phyloP scores from a whole-genome alignment of 73 alveolate genomes.

The Uronychia setigera region DNA sequence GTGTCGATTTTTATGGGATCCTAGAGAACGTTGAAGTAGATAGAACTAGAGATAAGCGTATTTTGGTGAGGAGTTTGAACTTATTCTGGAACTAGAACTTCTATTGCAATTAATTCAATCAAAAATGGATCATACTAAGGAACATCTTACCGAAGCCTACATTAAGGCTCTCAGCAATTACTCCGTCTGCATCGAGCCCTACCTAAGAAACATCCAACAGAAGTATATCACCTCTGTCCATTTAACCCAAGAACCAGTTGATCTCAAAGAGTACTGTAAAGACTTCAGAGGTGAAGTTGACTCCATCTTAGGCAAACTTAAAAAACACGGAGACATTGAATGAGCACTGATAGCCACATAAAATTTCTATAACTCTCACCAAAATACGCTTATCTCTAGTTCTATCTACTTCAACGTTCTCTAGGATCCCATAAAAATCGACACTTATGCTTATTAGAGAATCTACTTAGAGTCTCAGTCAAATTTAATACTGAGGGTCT shows the following conservation, averaged over 20 bases:
- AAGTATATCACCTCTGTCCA: constrained; percentile 25
- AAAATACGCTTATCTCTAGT: too few relatives aligned
- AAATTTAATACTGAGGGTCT: too few relatives aligned
- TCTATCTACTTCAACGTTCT: too few relatives aligned
- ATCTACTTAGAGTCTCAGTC: too few relatives aligned
- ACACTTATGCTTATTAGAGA: too few relatives aligned
- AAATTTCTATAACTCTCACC: too few relatives aligned
- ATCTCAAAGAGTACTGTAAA: constrained; percentile 32
- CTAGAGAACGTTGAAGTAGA: too few relatives aligned
- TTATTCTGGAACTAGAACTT: neutral
- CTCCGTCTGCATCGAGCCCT: constrained; percentile 49
- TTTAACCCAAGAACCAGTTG: constrained; percentile 24
- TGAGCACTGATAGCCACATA: too few relatives aligned
- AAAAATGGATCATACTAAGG: neutral
- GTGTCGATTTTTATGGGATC: too few relatives aligned
- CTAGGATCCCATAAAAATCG: too few relatives aligned
- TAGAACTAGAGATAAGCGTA: too few relatives aligned
- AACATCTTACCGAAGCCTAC: constrained; percentile 12
- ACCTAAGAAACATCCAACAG: constrained; percentile 36
- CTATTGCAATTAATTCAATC: neutral
- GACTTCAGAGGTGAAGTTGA: neutral
- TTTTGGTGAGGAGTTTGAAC: neutral
- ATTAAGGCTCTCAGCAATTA: constrained; percentile 24
- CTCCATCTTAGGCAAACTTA: neutral
- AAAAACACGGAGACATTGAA: neutral